Conservation (phyloP, 148 eudicot genomes). For the Amaranthus hypochondriacus region DNA sequence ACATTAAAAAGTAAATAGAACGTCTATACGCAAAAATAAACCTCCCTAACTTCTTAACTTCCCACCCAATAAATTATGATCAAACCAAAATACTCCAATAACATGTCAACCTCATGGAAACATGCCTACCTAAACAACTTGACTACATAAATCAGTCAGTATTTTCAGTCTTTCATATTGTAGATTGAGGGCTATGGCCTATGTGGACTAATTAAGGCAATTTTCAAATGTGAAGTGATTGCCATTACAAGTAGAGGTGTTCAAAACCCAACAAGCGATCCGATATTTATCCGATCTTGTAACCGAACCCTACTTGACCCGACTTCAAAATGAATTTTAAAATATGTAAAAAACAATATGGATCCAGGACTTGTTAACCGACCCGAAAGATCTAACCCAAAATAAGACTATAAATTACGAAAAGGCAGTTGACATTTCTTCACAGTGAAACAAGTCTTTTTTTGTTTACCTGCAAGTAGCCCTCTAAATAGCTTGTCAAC, state of each 20-base stretch:
- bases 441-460: neutral
- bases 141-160: slow-evolving; percentile 8
- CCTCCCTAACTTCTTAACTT: slow-evolving; percentile 17
- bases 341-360: too few relatives aligned
- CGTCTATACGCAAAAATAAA: neutral
- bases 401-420: too few relatives aligned
- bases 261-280: too few relatives aligned
- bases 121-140: slow-evolving; percentile 16
- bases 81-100: neutral
- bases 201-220: too few relatives aligned
- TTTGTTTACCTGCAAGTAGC: slow-evolving; percentile 65
- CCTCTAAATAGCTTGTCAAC: slow-evolving; percentile 84
- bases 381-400: too few relatives aligned
- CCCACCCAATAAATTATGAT: neutral
- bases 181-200: neutral
- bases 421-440: neutral
- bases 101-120: slow-evolving; percentile 21
- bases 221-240: neutral
- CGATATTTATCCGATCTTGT: too few relatives aligned
- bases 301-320: too few relatives aligned
- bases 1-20: too few relatives aligned
- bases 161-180: neutral
- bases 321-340: too few relatives aligned
- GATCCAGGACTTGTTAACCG: too few relatives aligned
- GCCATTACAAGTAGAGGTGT: too few relatives aligned